These are phyloP conservation scores for Fusarium kyushuense DNA, from an alignment of 2,329 filamentous ascomycete species.

Conservation along the genomic window DNA sequence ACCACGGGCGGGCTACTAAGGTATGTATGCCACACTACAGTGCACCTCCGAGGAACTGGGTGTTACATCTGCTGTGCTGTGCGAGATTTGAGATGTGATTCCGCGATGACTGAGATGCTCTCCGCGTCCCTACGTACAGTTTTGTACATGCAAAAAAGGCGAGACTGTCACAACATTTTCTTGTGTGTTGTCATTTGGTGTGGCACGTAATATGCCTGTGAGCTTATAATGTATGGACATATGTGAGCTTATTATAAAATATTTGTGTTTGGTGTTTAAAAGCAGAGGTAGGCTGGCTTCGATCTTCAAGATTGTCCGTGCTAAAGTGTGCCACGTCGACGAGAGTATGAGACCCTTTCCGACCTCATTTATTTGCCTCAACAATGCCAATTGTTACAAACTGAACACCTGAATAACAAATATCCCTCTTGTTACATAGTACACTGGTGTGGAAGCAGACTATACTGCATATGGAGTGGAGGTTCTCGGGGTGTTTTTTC, in stretches of 20 bases:
- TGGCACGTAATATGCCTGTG: conserved; percentile 7
- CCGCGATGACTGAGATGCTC: conserved; percentile 11
- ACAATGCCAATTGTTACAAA: conserved; percentile 17
- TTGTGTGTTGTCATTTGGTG: conserved; percentile 16
- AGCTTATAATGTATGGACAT: conserved; percentile 3
- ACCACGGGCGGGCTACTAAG: conserved; percentile 7
- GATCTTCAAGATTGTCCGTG: conserved; percentile 25
- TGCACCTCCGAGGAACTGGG: conserved; percentile 40
- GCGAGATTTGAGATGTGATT: conserved; percentile 41
- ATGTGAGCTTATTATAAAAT: background rate
- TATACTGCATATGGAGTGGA: conserved; percentile 27
- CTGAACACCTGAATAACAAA: background rate
- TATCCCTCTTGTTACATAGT: conserved; percentile 30
- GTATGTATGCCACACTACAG: background rate
- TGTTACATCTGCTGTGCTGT: conserved; percentile 33
- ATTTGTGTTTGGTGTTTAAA: conserved; percentile 9
- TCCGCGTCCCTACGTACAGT: conserved; percentile 21
- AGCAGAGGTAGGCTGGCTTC: conserved; percentile 19
- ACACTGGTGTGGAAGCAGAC: conserved; percentile 44
- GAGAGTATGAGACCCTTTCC: conserved; percentile 21
- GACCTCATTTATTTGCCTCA: conserved; percentile 34
- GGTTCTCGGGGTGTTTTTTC: conserved; percentile 27
- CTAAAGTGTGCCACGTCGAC: conserved; percentile 17
- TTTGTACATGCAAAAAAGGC: conserved; percentile 22
- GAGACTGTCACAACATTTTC: conserved; percentile 13